These are phyloP conservation scores for Capillidium heterosporum DNA, from an alignment of 371 early-diverging fungal species.

Conservation along the genomic window DNA sequence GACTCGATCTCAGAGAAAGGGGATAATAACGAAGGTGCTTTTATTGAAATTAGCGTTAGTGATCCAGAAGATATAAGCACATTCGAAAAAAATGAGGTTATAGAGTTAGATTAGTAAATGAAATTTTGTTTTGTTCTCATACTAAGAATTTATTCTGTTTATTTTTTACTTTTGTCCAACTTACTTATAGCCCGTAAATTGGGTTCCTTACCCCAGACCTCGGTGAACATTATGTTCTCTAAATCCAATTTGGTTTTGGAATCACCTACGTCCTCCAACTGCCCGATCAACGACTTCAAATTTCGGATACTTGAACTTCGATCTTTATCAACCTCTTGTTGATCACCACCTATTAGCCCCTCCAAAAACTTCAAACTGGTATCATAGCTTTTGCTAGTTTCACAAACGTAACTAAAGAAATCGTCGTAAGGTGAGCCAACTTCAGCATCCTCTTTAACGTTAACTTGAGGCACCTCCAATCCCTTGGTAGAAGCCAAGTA, in stretches of 20 bases:
- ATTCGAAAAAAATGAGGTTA: no score
- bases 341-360: background rate
- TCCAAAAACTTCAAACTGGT: background rate
- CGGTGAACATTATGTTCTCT: background rate
- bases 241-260: background rate
- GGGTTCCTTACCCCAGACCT: background rate
- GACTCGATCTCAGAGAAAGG: no score
- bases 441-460: no score
- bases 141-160: background rate
- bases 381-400: background rate
- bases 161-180: background rate
- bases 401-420: background rate
- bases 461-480: background rate
- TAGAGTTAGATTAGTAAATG: no score
- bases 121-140: no score
- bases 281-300: background rate
- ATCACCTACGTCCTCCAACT: background rate
- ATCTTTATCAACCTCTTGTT: background rate
- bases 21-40: no score
- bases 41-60: no score
- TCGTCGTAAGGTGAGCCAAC: background rate
- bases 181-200: background rate
- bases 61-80: no score
- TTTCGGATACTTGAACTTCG: background rate
- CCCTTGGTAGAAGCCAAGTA: background rate